Base-by-base conservation (phyloP, 306 rosid genomes). In the Fragaria vesca region DNA sequence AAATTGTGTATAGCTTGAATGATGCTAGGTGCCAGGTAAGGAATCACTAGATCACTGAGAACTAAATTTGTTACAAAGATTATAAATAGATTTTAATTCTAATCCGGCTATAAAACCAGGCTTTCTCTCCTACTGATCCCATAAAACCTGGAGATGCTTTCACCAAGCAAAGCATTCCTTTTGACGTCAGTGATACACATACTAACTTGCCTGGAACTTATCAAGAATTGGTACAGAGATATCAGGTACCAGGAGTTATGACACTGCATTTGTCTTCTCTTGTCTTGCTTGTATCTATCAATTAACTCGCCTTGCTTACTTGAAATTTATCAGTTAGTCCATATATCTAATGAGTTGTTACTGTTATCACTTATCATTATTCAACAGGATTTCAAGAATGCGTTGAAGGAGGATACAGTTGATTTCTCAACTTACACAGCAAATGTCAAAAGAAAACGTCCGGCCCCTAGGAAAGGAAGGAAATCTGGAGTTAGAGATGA, bases 1-100 rank as follows among this genome's bases (percentile, higher is more conserved):
- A 96, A 83, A 91, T 96, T 68, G 79, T 86, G 76, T 91, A 93
- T 77, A 80, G 93, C 88, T 88, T 96, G 54, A 84, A 96, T 51
- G 97, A 96, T 83, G 89, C 86, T 2, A 88, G 98, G 67, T 96
- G 99, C 84, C 99, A 96, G 98, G 98, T 93, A 89, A 67, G 68
- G 47, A 52, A 76, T 78, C 20, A 54, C 73, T 24, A 78, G 30
- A 66, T 4, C 70, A 69, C 5, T 24, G 71, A 42, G 21, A 38
- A 73, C 50, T 34, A 76, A 52, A 26, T 66, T 50, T 65, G 66
- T 54, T 72, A 51, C 58, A 74, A 11, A 40, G 26, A 51, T 47
- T 69, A n/a, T 13, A 57, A 32, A 38, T 73, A 57, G 10, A 16
- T 16, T 4, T 26, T 46, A 7, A 34, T 45, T 45, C 17, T 65